A percentile compares a stretch with the other conserved stretches of the same genome.
These are phyloP conservation scores for Cladophialophora bantiana DNA, from an alignment of 2,329 filamentous ascomycete species.

Conservation along the genomic window DNA sequence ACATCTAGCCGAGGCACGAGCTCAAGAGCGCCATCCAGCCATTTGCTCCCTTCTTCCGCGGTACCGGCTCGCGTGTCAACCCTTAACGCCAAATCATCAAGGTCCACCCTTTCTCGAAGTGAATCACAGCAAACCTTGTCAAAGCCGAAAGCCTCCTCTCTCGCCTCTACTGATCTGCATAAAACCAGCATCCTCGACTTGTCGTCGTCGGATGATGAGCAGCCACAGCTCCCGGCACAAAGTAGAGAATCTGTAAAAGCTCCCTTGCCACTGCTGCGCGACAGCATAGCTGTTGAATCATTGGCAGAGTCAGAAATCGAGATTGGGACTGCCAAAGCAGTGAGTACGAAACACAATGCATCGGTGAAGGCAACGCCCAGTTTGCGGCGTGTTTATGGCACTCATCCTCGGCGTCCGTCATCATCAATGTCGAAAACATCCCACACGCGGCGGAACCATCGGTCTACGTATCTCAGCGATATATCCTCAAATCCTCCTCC, in stretches of 20 bases:
- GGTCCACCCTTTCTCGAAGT: constrained; percentile 24
- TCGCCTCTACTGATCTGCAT: constrained; percentile 49
- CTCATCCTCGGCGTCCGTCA: constrained; percentile 34
- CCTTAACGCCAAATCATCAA: constrained; percentile 38
- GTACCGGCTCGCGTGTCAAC: constrained; percentile 33
- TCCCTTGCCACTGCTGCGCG: constrained; percentile 41
- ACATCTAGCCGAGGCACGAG: constrained; percentile 8
- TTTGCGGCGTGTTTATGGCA: constrained; percentile 20
- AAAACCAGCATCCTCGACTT: constrained; percentile 56
- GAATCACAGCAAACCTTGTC: constrained; percentile 9
- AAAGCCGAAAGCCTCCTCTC: constrained; percentile 31
- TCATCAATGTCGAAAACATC: constrained; percentile 7
- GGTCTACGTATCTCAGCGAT: constrained; percentile 33
- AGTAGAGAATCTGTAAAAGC: constrained; percentile 6
- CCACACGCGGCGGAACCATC: constrained; percentile 13
- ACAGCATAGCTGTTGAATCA: constrained; percentile 50
- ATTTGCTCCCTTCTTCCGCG: constrained; percentile 19
- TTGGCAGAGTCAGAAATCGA: constrained; percentile 50
- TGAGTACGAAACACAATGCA: constrained; percentile 43
- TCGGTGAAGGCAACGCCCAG: constrained; percentile 27
- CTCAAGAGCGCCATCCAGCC: constrained; percentile 12
- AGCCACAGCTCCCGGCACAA: constrained; percentile 43
- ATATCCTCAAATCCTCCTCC: constrained; percentile 23
- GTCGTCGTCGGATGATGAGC: constrained; percentile 57
- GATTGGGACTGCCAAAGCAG: constrained; percentile 51